These are phyloP conservation scores for Candida nemodendra DNA, from an alignment of 805 yeast genomes.

Conservation along the genomic window DNA sequence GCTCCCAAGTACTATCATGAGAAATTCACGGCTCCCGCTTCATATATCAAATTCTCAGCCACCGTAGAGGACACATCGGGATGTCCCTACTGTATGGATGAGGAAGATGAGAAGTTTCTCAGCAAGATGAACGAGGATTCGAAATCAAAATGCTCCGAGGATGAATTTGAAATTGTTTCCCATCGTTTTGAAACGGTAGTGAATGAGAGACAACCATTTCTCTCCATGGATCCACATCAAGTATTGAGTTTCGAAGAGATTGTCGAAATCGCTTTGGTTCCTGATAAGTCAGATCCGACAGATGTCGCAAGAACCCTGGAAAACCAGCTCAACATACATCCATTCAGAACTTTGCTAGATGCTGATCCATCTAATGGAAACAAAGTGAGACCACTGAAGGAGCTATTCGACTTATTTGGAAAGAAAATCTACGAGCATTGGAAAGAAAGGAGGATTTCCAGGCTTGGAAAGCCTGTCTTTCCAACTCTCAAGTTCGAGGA, in stretches of 20 bases:
- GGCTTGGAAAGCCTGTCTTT: constrained; percentile 67
- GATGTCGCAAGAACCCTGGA: constrained; percentile 58
- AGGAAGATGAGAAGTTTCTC: constrained; percentile 73
- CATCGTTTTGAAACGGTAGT: constrained; percentile 73
- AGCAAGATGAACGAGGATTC: constrained; percentile 38
- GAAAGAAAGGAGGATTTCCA: constrained; percentile 67
- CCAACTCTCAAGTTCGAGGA: constrained; percentile 84
- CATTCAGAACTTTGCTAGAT: constrained; percentile 61
- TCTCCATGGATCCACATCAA: constrained; percentile 80
- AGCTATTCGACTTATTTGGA: constrained; percentile 61
- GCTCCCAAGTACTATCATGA: constrained; percentile 70
- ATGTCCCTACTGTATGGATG: constrained; percentile 86
- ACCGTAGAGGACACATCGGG: constrained; percentile 96
- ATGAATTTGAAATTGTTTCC: constrained; percentile 80
- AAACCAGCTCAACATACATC: constrained; percentile 51
- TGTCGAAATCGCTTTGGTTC: constrained; percentile 45
- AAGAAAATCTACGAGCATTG: constrained; percentile 73
- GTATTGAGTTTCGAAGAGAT: constrained; percentile 71
- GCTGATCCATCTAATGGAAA: constrained; percentile 38
- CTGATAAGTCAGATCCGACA: constrained; percentile 49
- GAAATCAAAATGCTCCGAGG: constrained; percentile 58
- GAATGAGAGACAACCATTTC: constrained; percentile 81
- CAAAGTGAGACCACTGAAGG: constrained; percentile 44
- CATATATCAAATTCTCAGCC: constrained; percentile 85
- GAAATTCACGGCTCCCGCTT: constrained; percentile 65